Base-by-base conservation (phyloP, 2,329 filamentous ascomycete genomes). In the Nothopassalora personata region DNA sequence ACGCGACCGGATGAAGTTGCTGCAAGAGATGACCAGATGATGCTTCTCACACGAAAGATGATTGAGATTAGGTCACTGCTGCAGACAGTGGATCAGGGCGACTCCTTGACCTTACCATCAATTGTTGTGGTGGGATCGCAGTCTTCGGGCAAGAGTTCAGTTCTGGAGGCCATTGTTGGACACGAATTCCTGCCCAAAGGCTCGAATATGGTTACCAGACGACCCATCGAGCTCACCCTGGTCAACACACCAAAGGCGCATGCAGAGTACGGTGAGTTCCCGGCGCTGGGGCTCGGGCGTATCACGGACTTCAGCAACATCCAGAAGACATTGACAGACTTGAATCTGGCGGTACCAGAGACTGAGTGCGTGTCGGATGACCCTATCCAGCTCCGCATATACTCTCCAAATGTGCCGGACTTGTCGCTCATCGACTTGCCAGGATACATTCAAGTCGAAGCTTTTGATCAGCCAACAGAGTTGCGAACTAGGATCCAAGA, bases 41-140 rank as follows among this genome's bases (percentile, higher is more conserved):
- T 99, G 94, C 82, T 97, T 66, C 80, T 99, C 70, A 99, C 95
- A 1, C 93, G 94, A 78, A 97, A 97, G 78, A 99, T 99, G 94
- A 99, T 99, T 70, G 94, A 99, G 78, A 97, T 99, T 58, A 83
- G 95, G 66, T 92, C 87, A 66, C 90, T 99, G 58, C 81, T 99
- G 27, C 89, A 95, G 70, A 90, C 87, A 28, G 89, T 99, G 50
- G 95, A 92, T 34, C 93, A 99, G 77, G 95, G 92, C 0, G 91
- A 88, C 64, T 86, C 90, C 3, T 79, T 99, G 63, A 93, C 89
- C 1, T 78, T 99, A 23, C 94, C 94, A 0, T 97, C 95, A 0
- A 99, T 99, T 59, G 94, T 99, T n/a, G 94, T 99, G 39, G 97
- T 99, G 67, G 94, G 94, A 27, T 99, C 94, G 1, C 94, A 99